Evolutionary conservation across 805 yeast species (phyloP), one percentile per base, ranked within the genome.

Genomic region (Pichia kluyveri): DNA sequence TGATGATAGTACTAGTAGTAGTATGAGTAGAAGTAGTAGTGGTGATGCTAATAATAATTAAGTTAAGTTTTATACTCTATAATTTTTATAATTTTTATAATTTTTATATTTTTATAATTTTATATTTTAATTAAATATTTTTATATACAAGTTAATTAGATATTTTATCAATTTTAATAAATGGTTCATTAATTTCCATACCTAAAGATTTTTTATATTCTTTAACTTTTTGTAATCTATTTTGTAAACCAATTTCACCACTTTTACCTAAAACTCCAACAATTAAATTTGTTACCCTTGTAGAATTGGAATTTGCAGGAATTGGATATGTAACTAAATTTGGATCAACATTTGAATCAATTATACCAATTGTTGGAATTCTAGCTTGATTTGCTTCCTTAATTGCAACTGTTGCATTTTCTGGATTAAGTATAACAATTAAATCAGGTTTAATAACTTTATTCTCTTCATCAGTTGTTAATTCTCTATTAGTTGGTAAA

Each of bases 341-440:
- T 9, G 97, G 95, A 62, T 93, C 96, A 63, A 85, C 81, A 66
- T 93, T 91, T 23, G 98, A 90, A 68, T 93, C 99, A 53, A 93
- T 80, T 49, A 93, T 76, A 30, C 96, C 98, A 57, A 93, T 80
- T 0, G 97, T 89, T 50, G 99, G 99, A 32, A 93, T 78, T 63
- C 95, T 77, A 51, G 82, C 73, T 60, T 80, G 79, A 56, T 79
- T 76, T 53, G 97, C 93, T 68, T 93, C 99, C 44, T 73, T 73
- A 45, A 93, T 69, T 45, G 90, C 83, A 57, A 80, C 82, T 58
- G 86, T 73, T 70, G 87, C 86, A 61, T 89, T 96, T 31, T 80
- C 79, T 18, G 97, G 96, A 66, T 91, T 91, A 66, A 93, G 72
- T 45, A 90, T 67, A 28, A 93, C 85, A 42, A 90, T 80, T 59